Percentiles rank a stretch among this genome's conserved stretches.
These are phyloP conservation scores for Eleusine indica DNA, from an alignment of 176 grass and related monocot species.

Conservation along the genomic window DNA sequence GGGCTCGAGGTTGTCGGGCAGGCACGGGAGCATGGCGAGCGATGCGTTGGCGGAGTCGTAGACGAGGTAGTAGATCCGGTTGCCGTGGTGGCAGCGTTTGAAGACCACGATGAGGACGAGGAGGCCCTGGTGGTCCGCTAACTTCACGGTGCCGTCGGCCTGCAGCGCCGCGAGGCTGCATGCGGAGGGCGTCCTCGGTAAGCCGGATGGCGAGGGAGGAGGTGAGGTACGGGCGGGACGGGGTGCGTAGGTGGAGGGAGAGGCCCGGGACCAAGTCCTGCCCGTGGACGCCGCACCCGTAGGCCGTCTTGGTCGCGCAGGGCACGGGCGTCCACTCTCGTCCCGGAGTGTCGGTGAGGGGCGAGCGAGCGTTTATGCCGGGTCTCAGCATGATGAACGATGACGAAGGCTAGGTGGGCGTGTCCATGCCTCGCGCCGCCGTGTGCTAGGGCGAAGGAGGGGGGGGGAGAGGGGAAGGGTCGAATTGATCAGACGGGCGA, in stretches of 20 bases:
- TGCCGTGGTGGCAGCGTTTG: fast-evolving
- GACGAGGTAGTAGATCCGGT: not conserved
- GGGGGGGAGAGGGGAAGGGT: too few relatives aligned
- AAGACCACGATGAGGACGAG: not conserved
- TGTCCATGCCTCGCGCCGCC: too few relatives aligned
- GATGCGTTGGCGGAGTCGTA: not conserved
- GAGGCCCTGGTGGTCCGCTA: too few relatives aligned
- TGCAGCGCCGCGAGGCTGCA: too few relatives aligned
- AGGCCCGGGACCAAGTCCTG: not conserved
- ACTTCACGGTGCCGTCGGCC: too few relatives aligned
- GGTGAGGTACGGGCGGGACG: not conserved
- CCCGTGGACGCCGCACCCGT: not conserved
- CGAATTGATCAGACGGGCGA: too few relatives aligned
- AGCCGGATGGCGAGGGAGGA: not conserved
- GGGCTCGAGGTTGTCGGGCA: not conserved
- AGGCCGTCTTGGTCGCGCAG: not conserved
- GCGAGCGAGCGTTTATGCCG: too few relatives aligned
- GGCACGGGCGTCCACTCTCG: not conserved
- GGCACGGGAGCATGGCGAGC: not conserved
- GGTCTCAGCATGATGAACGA: too few relatives aligned
- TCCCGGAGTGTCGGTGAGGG: not conserved
- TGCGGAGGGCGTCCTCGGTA: not conserved
- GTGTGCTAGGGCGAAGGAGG: too few relatives aligned
- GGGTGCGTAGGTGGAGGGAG: not conserved
- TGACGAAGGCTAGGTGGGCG: too few relatives aligned